Evolutionary conservation across 1,284 basidiomycete genomes (phyloP).

Genomic region (Ceratobasidium theobromae): DNA sequence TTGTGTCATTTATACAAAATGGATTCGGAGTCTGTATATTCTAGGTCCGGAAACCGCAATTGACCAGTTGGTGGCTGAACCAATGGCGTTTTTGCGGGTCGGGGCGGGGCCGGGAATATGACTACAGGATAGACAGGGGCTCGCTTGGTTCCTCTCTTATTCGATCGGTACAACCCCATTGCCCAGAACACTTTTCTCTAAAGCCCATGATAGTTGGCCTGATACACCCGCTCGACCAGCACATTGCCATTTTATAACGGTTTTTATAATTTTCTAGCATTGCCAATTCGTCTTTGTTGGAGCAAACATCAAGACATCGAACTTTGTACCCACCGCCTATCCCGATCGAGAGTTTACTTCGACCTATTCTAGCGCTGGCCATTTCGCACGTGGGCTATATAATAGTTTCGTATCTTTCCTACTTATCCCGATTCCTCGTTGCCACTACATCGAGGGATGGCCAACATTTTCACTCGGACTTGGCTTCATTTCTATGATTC

Average conservation of each 20-base stretch:
- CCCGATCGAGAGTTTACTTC: too few species aligned
- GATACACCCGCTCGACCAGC: neutral
- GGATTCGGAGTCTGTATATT: neutral
- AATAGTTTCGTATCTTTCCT: neutral
- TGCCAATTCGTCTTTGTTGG: too few species aligned
- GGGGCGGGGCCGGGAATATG: conserved; percentile 1
- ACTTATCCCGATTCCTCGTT: neutral
- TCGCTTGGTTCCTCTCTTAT: neutral
- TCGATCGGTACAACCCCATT: conserved; percentile 4
- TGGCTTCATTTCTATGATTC: conserved; percentile 38
- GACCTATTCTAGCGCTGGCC: too few species aligned
- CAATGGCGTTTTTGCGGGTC: conserved; percentile 25
- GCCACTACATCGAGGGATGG: conserved; percentile 22
- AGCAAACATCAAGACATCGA: too few species aligned
- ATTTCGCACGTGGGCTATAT: conserved; percentile 14
- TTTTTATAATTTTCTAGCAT: too few species aligned
- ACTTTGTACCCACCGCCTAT: too few species aligned
- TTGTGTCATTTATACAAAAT: too few species aligned
- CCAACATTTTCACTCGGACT: conserved; percentile 9
- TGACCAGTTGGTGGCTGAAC: neutral
- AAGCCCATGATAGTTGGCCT: neutral
- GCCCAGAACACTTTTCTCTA: neutral
- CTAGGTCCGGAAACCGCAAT: neutral
- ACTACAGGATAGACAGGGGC: conserved; percentile 13
- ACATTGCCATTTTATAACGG: too few species aligned